Conservation (phyloP, 164 flowering plant species). For the Stephania japonica region DNA sequence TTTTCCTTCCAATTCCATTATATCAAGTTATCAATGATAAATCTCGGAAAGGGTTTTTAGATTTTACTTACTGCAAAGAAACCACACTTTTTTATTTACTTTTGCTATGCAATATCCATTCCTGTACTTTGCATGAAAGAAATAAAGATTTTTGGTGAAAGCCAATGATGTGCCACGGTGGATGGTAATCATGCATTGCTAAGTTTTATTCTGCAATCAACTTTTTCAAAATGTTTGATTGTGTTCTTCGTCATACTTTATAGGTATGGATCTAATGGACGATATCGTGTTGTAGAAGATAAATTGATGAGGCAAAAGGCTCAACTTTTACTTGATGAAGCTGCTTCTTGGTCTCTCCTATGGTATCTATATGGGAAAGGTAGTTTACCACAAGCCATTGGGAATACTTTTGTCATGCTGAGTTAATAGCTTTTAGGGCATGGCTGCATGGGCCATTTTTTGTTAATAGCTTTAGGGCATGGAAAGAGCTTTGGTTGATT, state of each 20-base stretch:
- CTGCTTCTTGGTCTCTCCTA: constrained; percentile 98
- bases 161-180: no score
- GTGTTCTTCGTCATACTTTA: constrained; percentile 10
- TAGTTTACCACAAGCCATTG: constrained; percentile 24
- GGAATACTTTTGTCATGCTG: background rate
- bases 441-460: background rate
- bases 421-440: no score
- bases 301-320: constrained; percentile 89
- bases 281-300: constrained; percentile 76
- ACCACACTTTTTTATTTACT: no score
- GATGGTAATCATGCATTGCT: no score
- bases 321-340: constrained; percentile 78
- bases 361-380: constrained; percentile 99
- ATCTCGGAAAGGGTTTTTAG: no score
- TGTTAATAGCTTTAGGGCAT: background rate
- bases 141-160: no score
- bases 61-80: no score
- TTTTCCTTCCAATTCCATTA: no score
- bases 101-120: no score
- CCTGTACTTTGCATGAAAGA: no score
- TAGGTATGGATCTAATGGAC: constrained; percentile 61
- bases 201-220: background rate
- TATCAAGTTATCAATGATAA: no score
- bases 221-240: background rate
- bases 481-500: background rate